Evolutionary conservation across 306 rosid genomes (phyloP), one percentile per base, ranked within the genome.

Genomic region (Cicer arietinum): DNA sequence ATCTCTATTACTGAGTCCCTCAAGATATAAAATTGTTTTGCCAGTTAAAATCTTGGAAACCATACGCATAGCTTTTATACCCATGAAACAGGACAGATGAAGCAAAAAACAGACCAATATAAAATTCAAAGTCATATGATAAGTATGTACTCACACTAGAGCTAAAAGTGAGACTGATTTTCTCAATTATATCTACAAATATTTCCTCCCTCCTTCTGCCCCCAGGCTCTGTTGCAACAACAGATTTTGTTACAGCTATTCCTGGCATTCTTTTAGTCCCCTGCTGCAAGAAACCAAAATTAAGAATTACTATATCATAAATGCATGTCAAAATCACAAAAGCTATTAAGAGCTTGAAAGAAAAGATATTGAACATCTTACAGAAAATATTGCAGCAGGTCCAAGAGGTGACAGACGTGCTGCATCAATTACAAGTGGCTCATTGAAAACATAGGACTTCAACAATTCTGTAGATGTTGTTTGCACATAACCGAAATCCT

Each of bases 121-220:
- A 9, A 67, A 71, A 60, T 58, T 66, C 39, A 67, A 57, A 63
- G 66, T 77, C 81, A 60, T 64, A 51, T 56, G 69, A 69, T 69
- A 73, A 66, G 74, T 14, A 75, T 75, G 71, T 74, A 84, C 96
- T 66, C 84, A 91, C 97, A 67, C 96, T 91, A 17, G 96, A 91
- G 84, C 97, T 89, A 73, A 92, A 89, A 80, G 97, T 92, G 61
- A 89, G 84, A 83, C 95, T 92, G 91, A 92, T 92, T 88, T 92
- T 92, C 88, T 92, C 97, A 52, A 92, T 92, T 82, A 92, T 90
- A 78, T 89, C 97, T 25, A 92, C 97, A 84, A 89, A 92, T 57
- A 92, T 92, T 81, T 89, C 97, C 84, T 92, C 97, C 85, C 97
- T 92, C 86, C 47, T 88, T 80, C 85, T 92, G 77, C 93, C 97